Conservation (phyloP, 176 grass and related monocot species). For the Paspalum notatum region DNA sequence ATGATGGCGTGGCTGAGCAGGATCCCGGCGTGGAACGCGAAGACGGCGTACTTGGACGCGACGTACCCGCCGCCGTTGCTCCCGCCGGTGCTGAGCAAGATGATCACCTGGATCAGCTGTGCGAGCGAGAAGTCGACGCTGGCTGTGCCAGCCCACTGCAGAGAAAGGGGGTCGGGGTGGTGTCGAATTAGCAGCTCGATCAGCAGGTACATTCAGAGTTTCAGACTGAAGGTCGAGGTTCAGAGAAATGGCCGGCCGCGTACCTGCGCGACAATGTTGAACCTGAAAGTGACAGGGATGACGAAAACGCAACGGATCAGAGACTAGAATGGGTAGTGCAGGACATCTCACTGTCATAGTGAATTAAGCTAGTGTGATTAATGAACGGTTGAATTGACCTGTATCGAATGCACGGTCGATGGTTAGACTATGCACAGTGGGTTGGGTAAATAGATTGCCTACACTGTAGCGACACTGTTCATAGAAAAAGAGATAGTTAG, state of each 20-base stretch:
- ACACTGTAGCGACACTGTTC: no score
- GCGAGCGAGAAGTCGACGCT: conserved; percentile 89
- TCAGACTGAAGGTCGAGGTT: not conserved
- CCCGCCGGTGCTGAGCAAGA: conserved; percentile 80
- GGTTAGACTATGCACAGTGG: no score
- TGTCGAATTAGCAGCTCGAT: no score
- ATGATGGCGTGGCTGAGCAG: conserved; percentile 76
- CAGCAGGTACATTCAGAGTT: no score
- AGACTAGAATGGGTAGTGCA: not conserved
- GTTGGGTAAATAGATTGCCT: no score
- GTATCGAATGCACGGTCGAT: not conserved
- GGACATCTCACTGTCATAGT: not conserved
- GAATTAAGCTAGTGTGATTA: not conserved
- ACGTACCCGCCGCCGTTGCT: conserved; percentile 68
- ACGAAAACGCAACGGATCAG: not conserved
- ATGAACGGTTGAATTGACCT: not conserved
- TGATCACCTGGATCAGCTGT: conserved; percentile 86
- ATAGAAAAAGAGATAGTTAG: no score
- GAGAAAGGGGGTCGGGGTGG: not conserved
- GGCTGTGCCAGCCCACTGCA: conserved; percentile 92
- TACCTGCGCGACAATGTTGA: conserved; percentile 96
- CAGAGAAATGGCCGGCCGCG: not conserved
- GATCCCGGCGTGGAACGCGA: conserved; percentile 71
- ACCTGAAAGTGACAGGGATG: conserved; percentile 57
- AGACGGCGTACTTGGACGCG: conserved; percentile 82